Conservation (phyloP, 2,329 filamentous ascomycete genomes). For the Pseudogymnoascus destructans region DNA sequence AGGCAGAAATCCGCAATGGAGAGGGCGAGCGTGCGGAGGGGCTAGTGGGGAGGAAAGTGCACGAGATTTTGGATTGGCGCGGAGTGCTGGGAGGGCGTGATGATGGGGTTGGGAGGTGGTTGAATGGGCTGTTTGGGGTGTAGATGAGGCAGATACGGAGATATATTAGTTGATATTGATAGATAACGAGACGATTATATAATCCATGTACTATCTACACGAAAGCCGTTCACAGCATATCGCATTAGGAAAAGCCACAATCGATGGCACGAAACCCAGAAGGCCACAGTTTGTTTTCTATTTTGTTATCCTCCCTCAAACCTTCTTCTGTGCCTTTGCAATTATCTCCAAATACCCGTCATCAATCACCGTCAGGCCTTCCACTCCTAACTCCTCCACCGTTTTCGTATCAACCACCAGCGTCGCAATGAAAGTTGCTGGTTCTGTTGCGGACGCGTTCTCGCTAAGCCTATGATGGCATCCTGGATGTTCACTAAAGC, state of each 20-base stretch:
- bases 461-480: conserved; percentile 37
- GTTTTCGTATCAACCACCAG: conserved; percentile 31
- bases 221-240: neutral
- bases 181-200: neutral
- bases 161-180: neutral
- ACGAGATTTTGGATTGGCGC: conserved; percentile 34
- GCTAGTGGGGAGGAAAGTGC: conserved; percentile 28
- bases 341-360: conserved; percentile 26
- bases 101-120: neutral
- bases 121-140: conserved; percentile 4
- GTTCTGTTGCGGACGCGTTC: conserved; percentile 31
- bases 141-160: neutral
- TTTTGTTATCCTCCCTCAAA: neutral
- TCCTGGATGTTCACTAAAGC: conserved; percentile 33
- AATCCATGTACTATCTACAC: neutral
- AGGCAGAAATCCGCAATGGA: conserved; percentile 10
- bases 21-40: neutral
- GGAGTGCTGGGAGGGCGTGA: conserved; percentile 11
- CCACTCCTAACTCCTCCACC: conserved; percentile 25
- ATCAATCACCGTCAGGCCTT: conserved; percentile 26
- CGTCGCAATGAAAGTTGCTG: conserved; percentile 28
- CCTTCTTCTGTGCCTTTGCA: conserved; percentile 9
- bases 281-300: neutral
- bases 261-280: neutral
- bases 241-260: neutral